These are phyloP conservation scores for Mucor ambiguus DNA, from an alignment of 371 early-diverging fungal genomes.

Conservation along the genomic window DNA sequence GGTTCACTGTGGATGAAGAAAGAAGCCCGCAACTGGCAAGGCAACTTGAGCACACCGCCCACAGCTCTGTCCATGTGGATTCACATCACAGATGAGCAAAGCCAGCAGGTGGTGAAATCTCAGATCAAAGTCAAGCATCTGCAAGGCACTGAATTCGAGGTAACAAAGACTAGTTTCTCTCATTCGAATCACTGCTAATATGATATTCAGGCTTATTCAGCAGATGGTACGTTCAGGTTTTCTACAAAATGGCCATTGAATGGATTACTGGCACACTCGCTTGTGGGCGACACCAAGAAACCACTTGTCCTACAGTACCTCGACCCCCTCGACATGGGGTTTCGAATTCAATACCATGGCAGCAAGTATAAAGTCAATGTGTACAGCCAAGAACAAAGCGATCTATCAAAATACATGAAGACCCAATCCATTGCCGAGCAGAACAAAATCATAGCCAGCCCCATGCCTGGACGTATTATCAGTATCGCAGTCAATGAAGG, in stretches of 20 bases:
- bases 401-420: constrained; percentile 73
- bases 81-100: constrained; percentile 56
- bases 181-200: background rate
- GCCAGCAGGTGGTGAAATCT: constrained; percentile 14
- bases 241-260: constrained; percentile 75
- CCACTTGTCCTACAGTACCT: constrained; percentile 77
- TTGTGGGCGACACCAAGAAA: constrained; percentile 42
- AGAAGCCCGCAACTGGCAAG: constrained; percentile 39
- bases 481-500: constrained; percentile 84
- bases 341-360: constrained; percentile 82
- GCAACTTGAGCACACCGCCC: constrained; percentile 17
- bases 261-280: constrained; percentile 70
- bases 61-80: constrained; percentile 58
- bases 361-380: constrained; percentile 83
- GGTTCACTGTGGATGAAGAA: constrained; percentile 74
- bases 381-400: constrained; percentile 62
- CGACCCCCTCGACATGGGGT: constrained; percentile 74
- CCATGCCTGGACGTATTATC: constrained; percentile 95
- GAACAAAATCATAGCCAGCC: constrained; percentile 75
- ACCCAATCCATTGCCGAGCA: constrained; percentile 73
- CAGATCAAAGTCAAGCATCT: constrained; percentile 6
- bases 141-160: constrained; percentile 6
- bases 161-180: background rate
- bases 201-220: constrained; percentile 11
- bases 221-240: constrained; percentile 26